Evolutionary conservation across 495 filamentous ascomycete species (phyloP).

Genomic region (Paragyromitra xinjiangensis): DNA sequence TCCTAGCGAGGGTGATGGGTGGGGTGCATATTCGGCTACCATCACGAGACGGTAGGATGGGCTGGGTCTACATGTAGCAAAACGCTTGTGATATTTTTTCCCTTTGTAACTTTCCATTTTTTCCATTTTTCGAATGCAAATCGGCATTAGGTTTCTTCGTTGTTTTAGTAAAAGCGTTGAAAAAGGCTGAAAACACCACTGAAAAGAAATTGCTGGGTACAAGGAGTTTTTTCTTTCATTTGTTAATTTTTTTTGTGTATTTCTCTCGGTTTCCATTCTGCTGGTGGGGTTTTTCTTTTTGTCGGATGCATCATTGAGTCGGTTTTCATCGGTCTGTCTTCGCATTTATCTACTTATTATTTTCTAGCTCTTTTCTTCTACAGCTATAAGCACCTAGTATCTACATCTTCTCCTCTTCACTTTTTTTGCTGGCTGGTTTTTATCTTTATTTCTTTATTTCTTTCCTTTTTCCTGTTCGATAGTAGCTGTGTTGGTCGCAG

Average conservation of each 20-base stretch:
- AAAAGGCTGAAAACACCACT: conserved; percentile 46
- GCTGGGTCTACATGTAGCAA: conserved; percentile 46
- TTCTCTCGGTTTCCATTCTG: conserved; percentile 44
- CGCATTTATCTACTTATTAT: conserved; percentile 53
- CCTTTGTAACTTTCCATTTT: conserved; percentile 44
- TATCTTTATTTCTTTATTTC: conserved; percentile 23
- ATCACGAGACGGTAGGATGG: conserved; percentile 35
- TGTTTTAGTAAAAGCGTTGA: conserved; percentile 47
- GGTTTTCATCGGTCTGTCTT: conserved; percentile 49
- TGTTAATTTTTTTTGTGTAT: conserved; percentile 40
- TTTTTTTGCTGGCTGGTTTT: conserved; percentile 40
- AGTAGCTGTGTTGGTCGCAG: conserved; percentile 35
- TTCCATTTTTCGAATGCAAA: conserved; percentile 42
- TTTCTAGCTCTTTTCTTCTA: conserved; percentile 40
- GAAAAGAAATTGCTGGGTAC: conserved; percentile 52
- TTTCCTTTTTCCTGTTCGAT: conserved; percentile 38
- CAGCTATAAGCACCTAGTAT: conserved; percentile 46
- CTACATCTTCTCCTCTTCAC: conserved; percentile 30
- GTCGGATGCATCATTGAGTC: conserved; percentile 53
- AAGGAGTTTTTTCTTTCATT: conserved; percentile 49
- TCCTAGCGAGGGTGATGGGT: conserved; percentile 80
- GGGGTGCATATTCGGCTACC: conserved; percentile 55
- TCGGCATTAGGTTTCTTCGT: conserved; percentile 35
- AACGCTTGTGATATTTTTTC: conserved; percentile 48
- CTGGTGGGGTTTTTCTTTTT: conserved; percentile 50